Evolutionary conservation across 192 early-diverging fungal species (phyloP).

Genomic region (Backusella westeae): DNA sequence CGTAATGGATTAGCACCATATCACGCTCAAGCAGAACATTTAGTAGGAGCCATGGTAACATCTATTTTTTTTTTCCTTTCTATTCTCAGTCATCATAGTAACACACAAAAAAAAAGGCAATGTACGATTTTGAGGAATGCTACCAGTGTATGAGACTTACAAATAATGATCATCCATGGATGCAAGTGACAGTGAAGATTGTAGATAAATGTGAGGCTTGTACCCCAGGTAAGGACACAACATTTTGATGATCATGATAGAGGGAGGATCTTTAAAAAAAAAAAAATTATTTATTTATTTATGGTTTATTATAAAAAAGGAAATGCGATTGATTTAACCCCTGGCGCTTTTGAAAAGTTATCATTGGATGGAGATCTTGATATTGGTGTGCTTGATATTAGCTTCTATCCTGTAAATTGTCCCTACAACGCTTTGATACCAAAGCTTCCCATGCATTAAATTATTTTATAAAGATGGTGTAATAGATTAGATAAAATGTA

Average conservation of each 20-base stretch:
- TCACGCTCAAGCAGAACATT: constrained; percentile 23
- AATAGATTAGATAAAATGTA: background rate
- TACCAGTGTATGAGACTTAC: constrained; percentile 38
- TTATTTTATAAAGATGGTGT: background rate
- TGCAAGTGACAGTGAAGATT: constrained; percentile 24
- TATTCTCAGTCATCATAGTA: background rate
- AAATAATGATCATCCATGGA: constrained; percentile 17
- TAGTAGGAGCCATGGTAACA: constrained; percentile 42
- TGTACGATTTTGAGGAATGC: constrained; percentile 35
- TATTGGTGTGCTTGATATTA: constrained; percentile 27
- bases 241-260: background rate
- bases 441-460: background rate
- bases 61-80: background rate
- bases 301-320: background rate
- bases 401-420: constrained; percentile 13
- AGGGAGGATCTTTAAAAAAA: background rate
- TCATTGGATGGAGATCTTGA: constrained; percentile 4
- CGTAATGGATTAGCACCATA: constrained; percentile 34
- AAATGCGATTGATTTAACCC: constrained; percentile 27
- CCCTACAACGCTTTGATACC: background rate
- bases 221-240: background rate
- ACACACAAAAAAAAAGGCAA: constrained; percentile 4
- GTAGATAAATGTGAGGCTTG: constrained; percentile 38
- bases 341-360: constrained; percentile 15
- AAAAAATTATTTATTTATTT: background rate